Conservation (phyloP, 2,329 filamentous ascomycete species). For the Cadophora luteo-olivacea region DNA sequence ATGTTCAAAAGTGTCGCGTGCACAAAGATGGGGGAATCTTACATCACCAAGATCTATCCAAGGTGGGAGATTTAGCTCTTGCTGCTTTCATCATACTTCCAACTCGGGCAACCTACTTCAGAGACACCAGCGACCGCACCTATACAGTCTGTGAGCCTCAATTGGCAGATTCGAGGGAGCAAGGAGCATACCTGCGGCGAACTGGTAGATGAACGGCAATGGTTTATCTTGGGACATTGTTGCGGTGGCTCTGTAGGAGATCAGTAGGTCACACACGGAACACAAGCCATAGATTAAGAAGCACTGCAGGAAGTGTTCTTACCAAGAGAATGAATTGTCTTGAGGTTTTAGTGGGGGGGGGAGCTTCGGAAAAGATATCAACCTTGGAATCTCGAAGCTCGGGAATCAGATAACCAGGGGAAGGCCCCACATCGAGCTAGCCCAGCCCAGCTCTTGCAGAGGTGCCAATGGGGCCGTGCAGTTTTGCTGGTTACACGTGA, state of each 20-base stretch:
- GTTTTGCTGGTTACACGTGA: not conserved
- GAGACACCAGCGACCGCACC: constrained; percentile 96
- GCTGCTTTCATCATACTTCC: not conserved
- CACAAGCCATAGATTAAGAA: not conserved
- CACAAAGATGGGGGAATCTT: constrained; percentile 46
- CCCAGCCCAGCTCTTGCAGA: not conserved
- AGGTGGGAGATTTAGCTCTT: constrained; percentile 33
- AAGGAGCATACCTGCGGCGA: constrained; percentile 77
- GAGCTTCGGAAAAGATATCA: not conserved
- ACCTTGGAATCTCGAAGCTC: not conserved
- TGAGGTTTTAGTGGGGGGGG: not conserved
- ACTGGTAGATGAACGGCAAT: constrained; percentile 92
- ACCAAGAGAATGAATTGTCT: not conserved
- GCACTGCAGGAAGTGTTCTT: not conserved
- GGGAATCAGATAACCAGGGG: not conserved
- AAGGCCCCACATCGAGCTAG: constrained; percentile 8
- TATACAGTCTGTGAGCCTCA: constrained; percentile 47
- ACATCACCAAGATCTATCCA: constrained; percentile 85
- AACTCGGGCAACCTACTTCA: constrained; percentile 69
- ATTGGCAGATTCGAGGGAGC: constrained; percentile 36
- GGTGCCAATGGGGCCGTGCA: not conserved
- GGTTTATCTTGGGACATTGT: constrained; percentile 74
- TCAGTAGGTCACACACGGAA: not conserved
- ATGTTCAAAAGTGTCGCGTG: constrained; percentile 9
- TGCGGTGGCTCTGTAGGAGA: constrained; percentile 39